Percentiles rank a stretch among this genome's conserved stretches.
These are phyloP conservation scores for Leccinum obscurum DNA, from an alignment of 768 basidiomycete species.

Conservation along the genomic window DNA sequence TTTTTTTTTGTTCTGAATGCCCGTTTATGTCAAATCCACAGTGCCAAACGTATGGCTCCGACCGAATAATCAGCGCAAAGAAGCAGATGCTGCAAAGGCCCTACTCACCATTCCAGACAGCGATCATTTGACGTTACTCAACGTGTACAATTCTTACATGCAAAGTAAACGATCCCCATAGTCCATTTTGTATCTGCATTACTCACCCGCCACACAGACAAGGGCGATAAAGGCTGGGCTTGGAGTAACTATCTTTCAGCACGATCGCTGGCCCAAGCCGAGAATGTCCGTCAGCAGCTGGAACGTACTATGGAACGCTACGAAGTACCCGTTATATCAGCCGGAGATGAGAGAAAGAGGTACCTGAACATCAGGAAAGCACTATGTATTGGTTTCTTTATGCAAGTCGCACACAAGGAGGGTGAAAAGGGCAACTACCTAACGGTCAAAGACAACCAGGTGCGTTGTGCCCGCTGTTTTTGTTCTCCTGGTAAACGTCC, in stretches of 20 bases:
- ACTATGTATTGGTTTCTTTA: slow-evolving; percentile 93
- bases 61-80: slow-evolving; percentile 82
- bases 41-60: slow-evolving; percentile 94
- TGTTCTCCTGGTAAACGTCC: background rate
- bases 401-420: slow-evolving; percentile 96
- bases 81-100: slow-evolving; percentile 92
- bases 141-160: slow-evolving; percentile 92
- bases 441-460: slow-evolving; percentile 96
- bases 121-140: slow-evolving; percentile 94
- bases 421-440: slow-evolving; percentile 85
- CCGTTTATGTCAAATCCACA: slow-evolving; percentile 6
- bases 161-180: slow-evolving; percentile 56
- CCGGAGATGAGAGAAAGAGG: slow-evolving; percentile 67
- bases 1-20: background rate
- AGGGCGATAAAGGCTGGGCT: slow-evolving; percentile 81
- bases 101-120: slow-evolving; percentile 88
- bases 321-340: slow-evolving; percentile 74
- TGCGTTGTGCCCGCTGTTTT: slow-evolving; percentile 28
- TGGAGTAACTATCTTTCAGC: slow-evolving; percentile 87
- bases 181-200: background rate
- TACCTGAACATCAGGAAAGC: slow-evolving; percentile 77
- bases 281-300: slow-evolving; percentile 90
- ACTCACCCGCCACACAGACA: slow-evolving; percentile 44
- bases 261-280: slow-evolving; percentile 84
- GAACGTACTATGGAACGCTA: slow-evolving; percentile 89